phyloP scores from a whole-genome alignment of 441 rosid genomes.

The Cnidoscolus chayamansa region DNA sequence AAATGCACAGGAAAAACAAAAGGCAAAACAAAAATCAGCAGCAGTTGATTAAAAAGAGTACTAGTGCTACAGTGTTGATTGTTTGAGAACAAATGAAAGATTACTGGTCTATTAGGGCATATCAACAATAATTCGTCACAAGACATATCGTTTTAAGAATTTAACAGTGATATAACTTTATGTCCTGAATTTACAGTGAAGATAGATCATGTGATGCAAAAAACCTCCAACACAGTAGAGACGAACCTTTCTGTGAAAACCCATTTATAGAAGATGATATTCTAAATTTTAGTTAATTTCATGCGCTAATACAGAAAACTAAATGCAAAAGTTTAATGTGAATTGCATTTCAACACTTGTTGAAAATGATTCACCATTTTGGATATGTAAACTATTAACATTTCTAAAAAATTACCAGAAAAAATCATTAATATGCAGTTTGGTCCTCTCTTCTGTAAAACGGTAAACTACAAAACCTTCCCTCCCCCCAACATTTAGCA shows the following conservation, averaged over 20 bases:
- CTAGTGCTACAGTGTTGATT: not conserved
- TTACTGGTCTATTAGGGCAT: not conserved
- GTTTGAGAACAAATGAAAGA: not conserved
- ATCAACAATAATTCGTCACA: conserved; percentile 4
- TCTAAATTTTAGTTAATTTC: too few relatives aligned
- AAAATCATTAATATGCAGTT: not conserved
- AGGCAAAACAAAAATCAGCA: not conserved
- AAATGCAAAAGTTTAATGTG: too few relatives aligned
- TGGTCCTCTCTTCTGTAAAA: not conserved
- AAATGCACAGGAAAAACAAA: conserved; percentile 12
- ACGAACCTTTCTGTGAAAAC: not conserved
- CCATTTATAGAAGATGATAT: not conserved
- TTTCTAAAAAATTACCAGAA: not conserved
- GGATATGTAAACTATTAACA: not conserved
- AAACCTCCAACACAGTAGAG: not conserved
- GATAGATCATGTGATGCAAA: too few relatives aligned
- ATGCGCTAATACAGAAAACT: too few relatives aligned
- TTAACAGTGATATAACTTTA: not conserved
- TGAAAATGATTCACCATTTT: not conserved
- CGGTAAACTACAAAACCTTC: too few relatives aligned
- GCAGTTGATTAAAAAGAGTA: conserved; percentile 8
- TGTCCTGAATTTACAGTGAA: not conserved
- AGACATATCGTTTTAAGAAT: not conserved
- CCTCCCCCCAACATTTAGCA: not conserved
- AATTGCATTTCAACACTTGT: not conserved